These are phyloP conservation scores for Aristolochia contorta DNA, from an alignment of 164 flowering plant species.

Conservation along the genomic window DNA sequence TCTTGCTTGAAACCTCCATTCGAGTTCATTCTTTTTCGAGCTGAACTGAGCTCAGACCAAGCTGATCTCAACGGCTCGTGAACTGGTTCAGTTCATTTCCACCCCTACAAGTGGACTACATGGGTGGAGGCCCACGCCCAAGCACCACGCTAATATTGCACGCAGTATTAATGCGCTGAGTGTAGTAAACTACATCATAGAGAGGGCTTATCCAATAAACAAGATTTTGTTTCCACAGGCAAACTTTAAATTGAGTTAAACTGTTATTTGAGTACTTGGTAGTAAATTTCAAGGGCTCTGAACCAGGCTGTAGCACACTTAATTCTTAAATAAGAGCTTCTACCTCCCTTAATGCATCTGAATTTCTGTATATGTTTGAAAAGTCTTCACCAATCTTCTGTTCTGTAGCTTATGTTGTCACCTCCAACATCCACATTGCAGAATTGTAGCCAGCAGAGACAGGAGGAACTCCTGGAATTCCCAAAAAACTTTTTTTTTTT, in stretches of 20 bases:
- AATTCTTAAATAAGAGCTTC: conserved; percentile 45
- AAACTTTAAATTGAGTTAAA: conserved; percentile 39
- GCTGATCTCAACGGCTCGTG: too few species aligned
- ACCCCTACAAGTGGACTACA: too few species aligned
- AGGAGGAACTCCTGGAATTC: conserved; percentile 43
- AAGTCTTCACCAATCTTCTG: conserved; percentile 55
- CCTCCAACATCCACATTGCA: conserved; percentile 96
- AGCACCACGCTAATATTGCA: too few species aligned
- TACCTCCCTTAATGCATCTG: conserved; percentile 67
- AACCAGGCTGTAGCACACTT: conserved; percentile 53
- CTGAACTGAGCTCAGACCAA: too few species aligned
- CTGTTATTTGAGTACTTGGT: conserved; percentile 39
- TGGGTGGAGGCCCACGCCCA: too few species aligned
- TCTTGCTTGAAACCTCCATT: too few species aligned
- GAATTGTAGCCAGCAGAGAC: conserved; percentile 74
- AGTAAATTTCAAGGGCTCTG: conserved; percentile 56
- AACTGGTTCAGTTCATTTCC: too few species aligned
- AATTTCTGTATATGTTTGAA: conserved; percentile 46
- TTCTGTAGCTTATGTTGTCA: conserved; percentile 65
- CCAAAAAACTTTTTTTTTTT: too few species aligned
- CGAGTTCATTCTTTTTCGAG: too few species aligned
- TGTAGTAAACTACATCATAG: conserved; percentile 65
- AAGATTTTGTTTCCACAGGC: conserved; percentile 79
- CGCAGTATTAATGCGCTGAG: conserved; percentile 58
- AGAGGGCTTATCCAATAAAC: conserved; percentile 89